Base-by-base conservation (phyloP, 202 grass and related monocot genomes). In the Schoenoplectus tabernaemontani region DNA sequence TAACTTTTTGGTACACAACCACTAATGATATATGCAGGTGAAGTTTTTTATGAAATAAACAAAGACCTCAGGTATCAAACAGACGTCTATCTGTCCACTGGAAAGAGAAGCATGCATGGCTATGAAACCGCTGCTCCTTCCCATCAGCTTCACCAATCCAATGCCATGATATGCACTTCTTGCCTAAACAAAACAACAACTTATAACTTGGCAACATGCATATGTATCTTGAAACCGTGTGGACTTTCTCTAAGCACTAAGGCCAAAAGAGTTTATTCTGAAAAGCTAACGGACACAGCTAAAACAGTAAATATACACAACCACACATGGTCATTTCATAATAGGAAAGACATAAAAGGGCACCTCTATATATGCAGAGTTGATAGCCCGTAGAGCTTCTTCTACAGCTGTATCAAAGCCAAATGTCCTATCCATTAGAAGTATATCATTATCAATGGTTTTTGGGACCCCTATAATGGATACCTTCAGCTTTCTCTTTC, bases 21-120 rank as follows among this genome's bases (percentile, higher is more conserved):
- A 15, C 20, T 8, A 26, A 48, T 50, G 15, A 19, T 66, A 54
- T 56, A 7, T 48, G 33, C 50, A 19, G 24, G 50, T 38, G 58
- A 57, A 17, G 66, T 71, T 71, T 41, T 24, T 77, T 38, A 33
- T 77, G 34, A 42, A 82, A 57, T 38, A 59, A 79, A 78, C 64
- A 85, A 87, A 78, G 17, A 98, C 95, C 87, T 98, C 89, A 1
- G 95, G 95, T 83, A 98, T 92, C 77, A 94, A 79, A 83, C 91
- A 98, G 19, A 98, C 78, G 84, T 98, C 95, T 59, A 90, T 90
- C 50, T 94, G 95, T 32, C 95, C 95, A 67, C 95, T 98, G 30
- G 95, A 94, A 87, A 98, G 89, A 81, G 95, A 98, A 67, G 95
- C 95, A 74, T 98, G 95, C 95, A 98, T 98, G 62, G 91, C 87